These are phyloP conservation scores for Onygena corvina DNA, from an alignment of 2,329 filamentous ascomycete species.

Conservation along the genomic window DNA sequence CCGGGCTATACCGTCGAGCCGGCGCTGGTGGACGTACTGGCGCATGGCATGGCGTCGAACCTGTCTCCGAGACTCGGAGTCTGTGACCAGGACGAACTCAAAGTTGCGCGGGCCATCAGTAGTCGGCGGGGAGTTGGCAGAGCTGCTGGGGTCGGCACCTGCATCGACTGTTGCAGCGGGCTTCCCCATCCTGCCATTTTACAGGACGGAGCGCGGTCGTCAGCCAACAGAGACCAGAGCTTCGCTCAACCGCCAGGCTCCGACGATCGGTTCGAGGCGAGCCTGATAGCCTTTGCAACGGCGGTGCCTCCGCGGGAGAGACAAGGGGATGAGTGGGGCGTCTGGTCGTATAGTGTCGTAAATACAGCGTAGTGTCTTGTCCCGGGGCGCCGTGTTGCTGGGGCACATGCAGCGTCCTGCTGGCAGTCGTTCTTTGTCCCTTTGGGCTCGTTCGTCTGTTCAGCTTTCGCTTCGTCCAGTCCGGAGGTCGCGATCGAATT, in stretches of 20 bases:
- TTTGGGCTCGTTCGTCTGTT: too few relatives aligned
- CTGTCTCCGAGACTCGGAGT: conserved; percentile 24
- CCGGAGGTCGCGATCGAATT: conserved; percentile 12
- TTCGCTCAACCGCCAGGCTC: conserved; percentile 3
- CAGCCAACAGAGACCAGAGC: not conserved
- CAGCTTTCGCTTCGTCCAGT: conserved; percentile 9
- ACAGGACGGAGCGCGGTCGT: not conserved
- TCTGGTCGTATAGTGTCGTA: not conserved
- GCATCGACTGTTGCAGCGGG: conserved; percentile 11
- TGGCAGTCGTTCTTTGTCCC: too few relatives aligned
- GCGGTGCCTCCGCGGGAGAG: not conserved
- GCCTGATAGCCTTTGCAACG: not conserved
- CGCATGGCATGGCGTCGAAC: conserved; percentile 29
- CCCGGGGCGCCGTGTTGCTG: not conserved
- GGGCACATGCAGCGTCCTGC: not conserved
- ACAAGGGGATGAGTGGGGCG: not conserved
- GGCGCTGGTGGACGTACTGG: conserved; percentile 26
- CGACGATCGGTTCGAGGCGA: not conserved
- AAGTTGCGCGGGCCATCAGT: conserved; percentile 20
- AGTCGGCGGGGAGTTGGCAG: not conserved
- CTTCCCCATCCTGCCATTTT: conserved; percentile 22
- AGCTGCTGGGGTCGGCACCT: not conserved
- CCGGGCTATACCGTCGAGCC: conserved; percentile 24
- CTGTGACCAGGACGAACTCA: conserved; percentile 26
- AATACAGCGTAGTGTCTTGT: not conserved